These are phyloP conservation scores for Fusarium globosum DNA, from an alignment of 2,329 filamentous ascomycete species.

Conservation along the genomic window DNA sequence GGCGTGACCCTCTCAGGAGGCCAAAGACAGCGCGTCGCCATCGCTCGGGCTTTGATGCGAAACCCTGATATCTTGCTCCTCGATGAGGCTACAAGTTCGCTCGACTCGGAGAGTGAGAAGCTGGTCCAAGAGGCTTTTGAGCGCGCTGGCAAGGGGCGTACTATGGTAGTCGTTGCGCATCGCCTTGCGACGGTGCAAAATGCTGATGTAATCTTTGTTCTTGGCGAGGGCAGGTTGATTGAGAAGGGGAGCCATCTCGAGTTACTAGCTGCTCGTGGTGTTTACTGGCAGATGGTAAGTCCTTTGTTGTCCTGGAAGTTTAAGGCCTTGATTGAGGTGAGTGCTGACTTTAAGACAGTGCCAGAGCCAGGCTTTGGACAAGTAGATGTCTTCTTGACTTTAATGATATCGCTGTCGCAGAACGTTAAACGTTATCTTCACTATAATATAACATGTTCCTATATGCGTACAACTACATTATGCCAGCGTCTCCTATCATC, in stretches of 20 bases:
- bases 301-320: accelerated
- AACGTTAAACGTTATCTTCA: too few species aligned
- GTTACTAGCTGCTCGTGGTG: neutral
- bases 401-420: accelerated
- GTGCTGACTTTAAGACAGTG: neutral
- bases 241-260: constrained; percentile 3
- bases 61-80: constrained; percentile 73
- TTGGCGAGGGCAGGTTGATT: constrained; percentile 4
- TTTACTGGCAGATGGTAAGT: constrained; percentile 20
- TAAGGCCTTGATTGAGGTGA: accelerated
- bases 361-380: neutral
- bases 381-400: neutral
- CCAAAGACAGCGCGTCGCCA: constrained; percentile 76
- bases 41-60: constrained; percentile 74
- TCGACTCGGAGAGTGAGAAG: constrained; percentile 72
- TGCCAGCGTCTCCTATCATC: accelerated
- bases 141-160: constrained; percentile 66
- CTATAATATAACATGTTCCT: too few species aligned
- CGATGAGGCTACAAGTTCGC: constrained; percentile 77
- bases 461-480: too few species aligned
- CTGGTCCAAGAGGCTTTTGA: constrained; percentile 76
- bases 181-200: constrained; percentile 81
- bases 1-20: constrained; percentile 75
- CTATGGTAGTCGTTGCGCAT: constrained; percentile 82
- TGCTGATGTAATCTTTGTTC: constrained; percentile 81